Evolutionary conservation across 2,329 filamentous ascomycete genomes (phyloP).

Genomic region (Ascochyta koolunga): DNA sequence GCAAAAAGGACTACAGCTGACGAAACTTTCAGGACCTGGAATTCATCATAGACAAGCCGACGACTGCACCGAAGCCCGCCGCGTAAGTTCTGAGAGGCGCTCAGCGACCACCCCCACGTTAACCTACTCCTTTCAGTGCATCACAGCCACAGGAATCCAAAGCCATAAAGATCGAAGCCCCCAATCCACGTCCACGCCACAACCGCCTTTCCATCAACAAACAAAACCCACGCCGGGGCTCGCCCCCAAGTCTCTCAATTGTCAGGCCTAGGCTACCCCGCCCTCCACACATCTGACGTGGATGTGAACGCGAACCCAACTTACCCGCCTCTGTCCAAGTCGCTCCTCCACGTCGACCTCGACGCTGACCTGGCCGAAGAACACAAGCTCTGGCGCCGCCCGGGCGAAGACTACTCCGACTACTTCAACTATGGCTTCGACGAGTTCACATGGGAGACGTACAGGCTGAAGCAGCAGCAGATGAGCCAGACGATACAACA

Average conservation of each 20-base stretch:
- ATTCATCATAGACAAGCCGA: slow-evolving; percentile 58
- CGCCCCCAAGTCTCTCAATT: slow-evolving; percentile 32
- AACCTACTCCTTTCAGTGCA: slow-evolving; percentile 26
- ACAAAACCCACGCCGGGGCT: slow-evolving; percentile 23
- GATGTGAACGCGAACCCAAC: slow-evolving; percentile 83
- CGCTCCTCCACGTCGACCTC: slow-evolving; percentile 65
- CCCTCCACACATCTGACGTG: slow-evolving; percentile 75
- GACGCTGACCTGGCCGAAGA: slow-evolving; percentile 65
- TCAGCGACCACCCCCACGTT: slow-evolving; percentile 13
- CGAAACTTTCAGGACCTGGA: slow-evolving; percentile 54
- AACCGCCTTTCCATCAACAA: slow-evolving; percentile 15
- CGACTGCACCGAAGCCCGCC: slow-evolving; percentile 48
- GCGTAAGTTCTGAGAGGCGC: slow-evolving; percentile 30
- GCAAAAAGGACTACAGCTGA: slow-evolving; percentile 28
- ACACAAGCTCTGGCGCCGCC: slow-evolving; percentile 93
- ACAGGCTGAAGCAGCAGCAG: slow-evolving; percentile 84
- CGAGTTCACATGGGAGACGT: slow-evolving; percentile 96
- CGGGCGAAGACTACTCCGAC: slow-evolving; percentile 91
- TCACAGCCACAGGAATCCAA: slow-evolving; percentile 40
- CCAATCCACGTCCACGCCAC: slow-evolving; percentile 32
- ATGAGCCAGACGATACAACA: slow-evolving; percentile 78
- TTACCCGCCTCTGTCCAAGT: slow-evolving; percentile 75
- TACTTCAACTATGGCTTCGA: slow-evolving; percentile 99
- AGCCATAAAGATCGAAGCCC: slow-evolving; percentile 47
- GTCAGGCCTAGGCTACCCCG: slow-evolving; percentile 60